Conservation (phyloP, 2,329 filamentous ascomycete species). For the Pseudogymnoascus sp. region DNA sequence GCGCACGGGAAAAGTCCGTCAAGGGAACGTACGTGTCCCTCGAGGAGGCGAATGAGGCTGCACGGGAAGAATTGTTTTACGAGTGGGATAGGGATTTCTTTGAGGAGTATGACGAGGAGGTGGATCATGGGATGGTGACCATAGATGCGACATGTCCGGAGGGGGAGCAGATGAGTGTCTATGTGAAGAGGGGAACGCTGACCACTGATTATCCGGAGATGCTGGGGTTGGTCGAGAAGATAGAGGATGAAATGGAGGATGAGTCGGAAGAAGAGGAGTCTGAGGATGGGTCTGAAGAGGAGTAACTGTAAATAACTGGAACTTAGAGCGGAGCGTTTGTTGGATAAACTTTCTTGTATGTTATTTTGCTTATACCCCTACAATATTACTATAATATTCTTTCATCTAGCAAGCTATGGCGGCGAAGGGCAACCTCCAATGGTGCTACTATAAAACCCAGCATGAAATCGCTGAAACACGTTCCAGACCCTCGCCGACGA, state of each 20-base stretch:
- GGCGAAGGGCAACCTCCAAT: not conserved
- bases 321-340: not conserved
- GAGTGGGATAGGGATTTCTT: not conserved
- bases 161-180: not conserved
- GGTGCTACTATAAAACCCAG: not conserved
- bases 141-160: not conserved
- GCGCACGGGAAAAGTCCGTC: not conserved
- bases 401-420: not conserved
- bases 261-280: constrained; percentile 32
- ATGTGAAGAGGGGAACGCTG: constrained; percentile 1
- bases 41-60: not conserved
- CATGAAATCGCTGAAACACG: not conserved
- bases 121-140: not conserved
- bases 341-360: not conserved
- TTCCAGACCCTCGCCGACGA: not conserved
- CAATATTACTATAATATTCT: not conserved
- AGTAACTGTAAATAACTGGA: not conserved
- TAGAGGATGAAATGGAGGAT: constrained; percentile 26
- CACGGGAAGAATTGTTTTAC: not conserved
- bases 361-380: not conserved
- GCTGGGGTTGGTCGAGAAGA: constrained; percentile 21
- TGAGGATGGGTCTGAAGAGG: not conserved
- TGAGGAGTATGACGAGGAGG: not conserved
- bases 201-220: constrained; percentile 16
- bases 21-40: not conserved